Base-by-base conservation (phyloP, 768 basidiomycete species). In the Lentinula raphanica region DNA sequence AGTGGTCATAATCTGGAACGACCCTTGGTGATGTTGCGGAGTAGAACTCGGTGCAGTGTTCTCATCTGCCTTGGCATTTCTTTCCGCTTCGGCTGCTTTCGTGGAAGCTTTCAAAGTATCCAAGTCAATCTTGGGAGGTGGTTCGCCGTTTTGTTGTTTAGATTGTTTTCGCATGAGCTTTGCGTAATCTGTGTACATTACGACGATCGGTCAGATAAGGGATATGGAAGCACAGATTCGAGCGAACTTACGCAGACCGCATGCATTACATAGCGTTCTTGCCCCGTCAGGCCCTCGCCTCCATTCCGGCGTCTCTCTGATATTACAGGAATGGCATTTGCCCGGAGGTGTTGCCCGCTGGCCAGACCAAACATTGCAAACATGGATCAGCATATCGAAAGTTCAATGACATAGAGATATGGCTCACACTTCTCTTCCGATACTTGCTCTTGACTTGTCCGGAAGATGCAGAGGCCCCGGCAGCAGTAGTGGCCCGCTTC, bases 251-350 rank as follows among this genome's bases (percentile, higher is more conserved):
- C 90, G 90, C 63, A 92, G 72, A 31, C 90, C 90, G 71, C 90
- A 92, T 42, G 90, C 90, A 68, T 92, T 92, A 67, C 90, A 92
- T 64, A 92, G 68, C 7, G 90, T 92, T 66, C 90, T 74, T 25
- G 90, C 90, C 3, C 90, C 90, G 66, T 92, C 90, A 2, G 90
- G 90, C 15, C 90, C 90, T 25, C 90, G 81, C 54, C 90, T 72
- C 90, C 90, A 92, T 69, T 92, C 90, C n/a, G 90, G 90, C 3
- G 90, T 92, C 68, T 92, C 90, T 59, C 87, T 78, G 57, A 91
- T 92, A 72, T 90, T 89, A 68, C 90, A 92, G 31, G 90, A 91
- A 71, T 92, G 88, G 65, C 90, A 92, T 67, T 92, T 90, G 9
- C 90, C 90, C 4, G 90, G 90, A 17, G 90, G 90, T 36, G 87